Percentiles rank a stretch among this genome's conserved stretches.
These are phyloP conservation scores for Xylariaceae sp. DNA, from an alignment of 2,329 filamentous ascomycete genomes.

Conservation along the genomic window DNA sequence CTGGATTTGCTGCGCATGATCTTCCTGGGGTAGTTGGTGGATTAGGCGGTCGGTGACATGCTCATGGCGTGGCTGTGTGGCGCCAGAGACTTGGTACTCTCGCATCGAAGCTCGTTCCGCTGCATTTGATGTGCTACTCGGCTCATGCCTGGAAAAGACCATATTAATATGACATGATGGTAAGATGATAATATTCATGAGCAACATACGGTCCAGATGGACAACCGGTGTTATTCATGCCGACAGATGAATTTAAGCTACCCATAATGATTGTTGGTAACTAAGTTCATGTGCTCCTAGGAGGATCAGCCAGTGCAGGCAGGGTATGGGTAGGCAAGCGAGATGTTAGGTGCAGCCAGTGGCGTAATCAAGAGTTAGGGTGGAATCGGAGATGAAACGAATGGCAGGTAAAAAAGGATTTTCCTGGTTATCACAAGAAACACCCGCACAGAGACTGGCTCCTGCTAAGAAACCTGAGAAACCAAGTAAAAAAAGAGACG, in stretches of 20 bases:
- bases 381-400: background rate
- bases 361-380: slow-evolving; percentile 1
- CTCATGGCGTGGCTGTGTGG: slow-evolving; percentile 11
- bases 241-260: slow-evolving; percentile 8
- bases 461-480: background rate
- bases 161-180: background rate
- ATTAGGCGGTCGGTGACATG: slow-evolving; percentile 16
- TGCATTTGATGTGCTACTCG: slow-evolving; percentile 11
- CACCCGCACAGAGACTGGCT: background rate
- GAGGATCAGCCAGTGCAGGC: background rate
- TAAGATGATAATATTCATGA: background rate
- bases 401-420: background rate
- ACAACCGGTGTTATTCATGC: slow-evolving; percentile 21
- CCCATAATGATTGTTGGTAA: slow-evolving; percentile 6
- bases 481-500: background rate
- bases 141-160: slow-evolving; percentile 24
- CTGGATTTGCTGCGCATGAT: slow-evolving; percentile 10
- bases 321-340: background rate
- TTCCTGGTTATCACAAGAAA: background rate
- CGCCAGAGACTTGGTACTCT: slow-evolving; percentile 10
- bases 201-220: slow-evolving; percentile 26
- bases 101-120: slow-evolving; percentile 19
- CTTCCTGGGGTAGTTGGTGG: background rate
- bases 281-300: background rate
- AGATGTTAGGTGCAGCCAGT: slow-evolving; percentile 8